Evolutionary conservation across 331 rosid species (phyloP), one percentile per base, ranked within the genome.

Genomic region (Saraca asoca): DNA sequence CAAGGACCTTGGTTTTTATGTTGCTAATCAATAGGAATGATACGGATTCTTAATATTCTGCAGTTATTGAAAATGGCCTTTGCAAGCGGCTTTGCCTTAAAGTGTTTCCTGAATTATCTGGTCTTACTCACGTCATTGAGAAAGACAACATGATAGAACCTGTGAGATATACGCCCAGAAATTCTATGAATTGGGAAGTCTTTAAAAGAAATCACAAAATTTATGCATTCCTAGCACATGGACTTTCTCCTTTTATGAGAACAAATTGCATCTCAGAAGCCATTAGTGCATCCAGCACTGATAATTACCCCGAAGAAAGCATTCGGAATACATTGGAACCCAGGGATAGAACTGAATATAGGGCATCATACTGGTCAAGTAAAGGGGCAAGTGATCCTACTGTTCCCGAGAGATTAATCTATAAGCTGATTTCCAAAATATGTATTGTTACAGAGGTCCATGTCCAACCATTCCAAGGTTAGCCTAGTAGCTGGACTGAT

Each of bases 301-400:
- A 88, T 61, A 73, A 88, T 75, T 64, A 72, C 57, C 85, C 87
- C 9, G 52, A 55, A 11, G 89, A 88, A 77, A 61, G 84, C 68
- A 70, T 83, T 52, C 41, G 2, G 41, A 65, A 81, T 75, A 88
- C 95, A 0, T 54, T 83, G 77, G 83, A 72, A 24, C 77, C 85
- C 7, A 33, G 76, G 54, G 91, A 88, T 34, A 68, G 77, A 55
- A 44, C 70, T 64, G 79, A 10, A 11, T 0, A 14, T 64, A 29
- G 58, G 20, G 77, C 83, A 12, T 85, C 79, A 9, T 88, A 88
- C 76, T 88, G 95, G 95, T 88, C 95, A n/a, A 88, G 95, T 71
- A 35, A 68, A 67, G 95, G 95, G 66, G 64, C 78, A 57, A 75
- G 57, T 13, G 82, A 88, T 74, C 81, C 91, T 58, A 42, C 70